Evolutionary conservation across 495 filamentous ascomycete genomes (phyloP), one percentile per base, ranked within the genome.

Genomic region (Bombardia bombarda): DNA sequence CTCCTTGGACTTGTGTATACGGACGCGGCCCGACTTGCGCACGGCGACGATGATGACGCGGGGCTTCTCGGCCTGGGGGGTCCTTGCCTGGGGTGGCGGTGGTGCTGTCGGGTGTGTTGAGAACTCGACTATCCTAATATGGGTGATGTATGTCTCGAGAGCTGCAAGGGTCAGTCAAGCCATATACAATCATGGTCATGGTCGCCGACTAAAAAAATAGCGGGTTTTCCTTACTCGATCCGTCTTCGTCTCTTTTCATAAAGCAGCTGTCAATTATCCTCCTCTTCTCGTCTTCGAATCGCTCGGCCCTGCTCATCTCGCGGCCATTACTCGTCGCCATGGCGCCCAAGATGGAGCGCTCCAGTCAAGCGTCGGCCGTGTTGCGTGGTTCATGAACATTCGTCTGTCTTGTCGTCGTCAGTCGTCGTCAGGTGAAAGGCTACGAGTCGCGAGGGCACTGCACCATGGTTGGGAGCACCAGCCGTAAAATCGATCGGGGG

Each of bases 71-170:
- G 84, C 79, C 32, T 84, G 72, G 13, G 73, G 67, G 10, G 77
- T 65, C 46, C 68, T 60, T 6, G 79, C 75, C 19, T 77, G 77
- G 12, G 85, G 85, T 1, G 92, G 90, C 31, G 87, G 78, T 36
- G 90, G 90, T n/a, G 72, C 67, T 3, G 87, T 86, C n/a, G 92
- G 90, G 58, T 85, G 83, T 14, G 77, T 72, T 32, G 78, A 78
- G 69, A 87, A 93, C 67, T 98, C 92, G 33, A 74, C 77, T 51
- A 98, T 84, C 49, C 80, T 78, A 46, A 97, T 88, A 60, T 98
- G 92, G 7, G 90, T 98, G 49, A 98, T 98, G 69, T 98, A 98
- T 38, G 88, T 95, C 65, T 98, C 92, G 45, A 81, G 72, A 49
- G 86, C 89, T 94, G 53, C 25, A 33, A 32, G 38, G 34, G 47